phyloP scores from a whole-genome alignment of 768 basidiomycete genomes.

The Tylopilus balloui region DNA sequence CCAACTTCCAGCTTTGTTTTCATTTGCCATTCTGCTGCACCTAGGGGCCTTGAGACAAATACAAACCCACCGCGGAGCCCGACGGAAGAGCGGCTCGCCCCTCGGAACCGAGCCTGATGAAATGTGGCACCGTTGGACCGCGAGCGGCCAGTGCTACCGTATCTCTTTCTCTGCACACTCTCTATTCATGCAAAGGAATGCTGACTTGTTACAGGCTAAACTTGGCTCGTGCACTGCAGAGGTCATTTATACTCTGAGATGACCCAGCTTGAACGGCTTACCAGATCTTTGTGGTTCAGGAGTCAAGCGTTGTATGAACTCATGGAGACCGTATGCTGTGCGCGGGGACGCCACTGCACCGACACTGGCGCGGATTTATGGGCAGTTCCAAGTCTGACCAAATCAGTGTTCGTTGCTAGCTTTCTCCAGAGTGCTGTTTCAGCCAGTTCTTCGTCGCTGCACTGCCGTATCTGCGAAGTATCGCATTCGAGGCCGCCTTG shows the following conservation, averaged over 20 bases:
- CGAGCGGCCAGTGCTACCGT: background rate
- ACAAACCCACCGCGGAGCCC: background rate
- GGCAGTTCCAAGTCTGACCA: background rate
- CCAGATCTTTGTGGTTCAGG: background rate
- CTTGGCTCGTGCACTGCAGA: no score
- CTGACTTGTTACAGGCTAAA: background rate
- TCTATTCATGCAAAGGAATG: background rate
- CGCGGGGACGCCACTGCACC: background rate
- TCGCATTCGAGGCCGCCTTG: background rate
- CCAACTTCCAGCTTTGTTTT: background rate
- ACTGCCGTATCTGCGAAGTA: background rate
- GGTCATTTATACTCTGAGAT: background rate
- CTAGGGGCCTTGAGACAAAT: background rate
- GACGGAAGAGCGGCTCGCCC: no score
- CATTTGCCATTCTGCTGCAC: background rate
- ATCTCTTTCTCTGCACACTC: background rate
- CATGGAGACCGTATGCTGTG: background rate
- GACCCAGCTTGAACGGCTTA: background rate
- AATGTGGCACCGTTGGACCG: background rate
- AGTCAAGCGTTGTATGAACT: background rate
- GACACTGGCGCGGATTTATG: background rate
- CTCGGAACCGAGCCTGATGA: background rate
- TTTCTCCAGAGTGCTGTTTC: background rate
- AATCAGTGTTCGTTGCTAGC: background rate
- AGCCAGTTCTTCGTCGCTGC: background rate